Conservation (phyloP, 2,329 filamentous ascomycete species). For the Hypocrella siamensis region DNA sequence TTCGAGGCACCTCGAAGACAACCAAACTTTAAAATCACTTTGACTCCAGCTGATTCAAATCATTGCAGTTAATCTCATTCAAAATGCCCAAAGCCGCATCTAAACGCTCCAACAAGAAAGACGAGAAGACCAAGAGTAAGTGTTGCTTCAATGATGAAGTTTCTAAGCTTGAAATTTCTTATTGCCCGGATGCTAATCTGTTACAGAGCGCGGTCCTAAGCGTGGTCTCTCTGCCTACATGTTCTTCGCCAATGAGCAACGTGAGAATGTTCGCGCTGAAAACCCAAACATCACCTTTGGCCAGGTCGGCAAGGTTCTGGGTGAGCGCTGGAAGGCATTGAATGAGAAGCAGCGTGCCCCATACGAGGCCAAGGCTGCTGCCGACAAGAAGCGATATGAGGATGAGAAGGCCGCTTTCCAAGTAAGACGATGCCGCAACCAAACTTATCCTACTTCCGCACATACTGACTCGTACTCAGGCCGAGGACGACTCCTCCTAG, state of each 20-base stretch:
- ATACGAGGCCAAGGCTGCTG: slow-evolving; percentile 91
- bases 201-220: slow-evolving; percentile 55
- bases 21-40: too few relatives aligned
- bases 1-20: too few relatives aligned
- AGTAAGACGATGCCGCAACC: slow-evolving; percentile 36
- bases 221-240: slow-evolving; percentile 98
- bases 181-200: not conserved
- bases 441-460: not conserved
- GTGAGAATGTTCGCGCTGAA: slow-evolving; percentile 94
- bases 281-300: slow-evolving; percentile 97
- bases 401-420: slow-evolving; percentile 93
- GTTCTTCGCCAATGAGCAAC: slow-evolving; percentile 99
- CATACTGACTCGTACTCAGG: slow-evolving; percentile 23
- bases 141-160: too few relatives aligned
- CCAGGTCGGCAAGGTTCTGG: slow-evolving; percentile 96
- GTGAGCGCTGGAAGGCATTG: slow-evolving; percentile 96
- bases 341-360: slow-evolving; percentile 83
- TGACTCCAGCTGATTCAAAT: slow-evolving; percentile 5
- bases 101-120: slow-evolving; percentile 37
- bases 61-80: slow-evolving; percentile 14
- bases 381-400: slow-evolving; percentile 98
- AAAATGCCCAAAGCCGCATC: slow-evolving; percentile 45
- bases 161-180: not conserved
- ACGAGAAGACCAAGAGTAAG: slow-evolving; percentile 48
- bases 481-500: slow-evolving; percentile 38